Evolutionary conservation across 2,329 filamentous ascomycete genomes (phyloP).

Genomic region (Alternaria brassicae): DNA sequence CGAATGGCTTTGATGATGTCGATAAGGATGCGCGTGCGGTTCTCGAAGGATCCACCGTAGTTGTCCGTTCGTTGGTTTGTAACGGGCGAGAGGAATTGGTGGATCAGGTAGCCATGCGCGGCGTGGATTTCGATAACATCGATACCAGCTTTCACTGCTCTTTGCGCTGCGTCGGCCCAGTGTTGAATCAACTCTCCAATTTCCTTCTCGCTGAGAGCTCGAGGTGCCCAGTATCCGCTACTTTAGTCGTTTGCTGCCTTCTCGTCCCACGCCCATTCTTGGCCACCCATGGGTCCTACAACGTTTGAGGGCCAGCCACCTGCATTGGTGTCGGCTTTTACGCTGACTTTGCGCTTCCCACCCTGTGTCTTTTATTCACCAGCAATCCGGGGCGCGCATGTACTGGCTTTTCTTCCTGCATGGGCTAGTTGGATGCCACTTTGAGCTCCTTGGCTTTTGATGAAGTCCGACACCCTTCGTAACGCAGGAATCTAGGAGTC

Average conservation of each 20-base stretch:
- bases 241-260: slow-evolving; percentile 38
- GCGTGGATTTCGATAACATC: slow-evolving; percentile 54
- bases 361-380: slow-evolving; percentile 22
- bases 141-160: slow-evolving; percentile 48
- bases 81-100: slow-evolving; percentile 51
- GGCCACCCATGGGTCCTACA: slow-evolving; percentile 48
- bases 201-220: slow-evolving; percentile 48
- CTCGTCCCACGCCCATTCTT: slow-evolving; percentile 51
- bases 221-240: slow-evolving; percentile 49
- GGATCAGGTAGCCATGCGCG: slow-evolving; percentile 54
- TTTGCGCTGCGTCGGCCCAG: slow-evolving; percentile 48
- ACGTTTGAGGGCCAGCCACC: slow-evolving; percentile 49
- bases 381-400: slow-evolving; percentile 43
- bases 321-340: slow-evolving; percentile 35
- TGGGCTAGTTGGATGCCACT: slow-evolving; percentile 48
- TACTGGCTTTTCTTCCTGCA: slow-evolving; percentile 46
- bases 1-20: slow-evolving; percentile 53
- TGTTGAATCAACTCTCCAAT: slow-evolving; percentile 51
- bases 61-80: slow-evolving; percentile 53
- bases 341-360: slow-evolving; percentile 37
- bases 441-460: slow-evolving; percentile 44
- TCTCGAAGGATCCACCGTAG: slow-evolving; percentile 54
- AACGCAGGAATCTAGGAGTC: slow-evolving; percentile 48
- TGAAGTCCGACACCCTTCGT: slow-evolving; percentile 43
- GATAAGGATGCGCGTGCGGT: slow-evolving; percentile 48